Evolutionary conservation across 164 flowering plant species (phyloP).

Genomic region (Piper longum): DNA sequence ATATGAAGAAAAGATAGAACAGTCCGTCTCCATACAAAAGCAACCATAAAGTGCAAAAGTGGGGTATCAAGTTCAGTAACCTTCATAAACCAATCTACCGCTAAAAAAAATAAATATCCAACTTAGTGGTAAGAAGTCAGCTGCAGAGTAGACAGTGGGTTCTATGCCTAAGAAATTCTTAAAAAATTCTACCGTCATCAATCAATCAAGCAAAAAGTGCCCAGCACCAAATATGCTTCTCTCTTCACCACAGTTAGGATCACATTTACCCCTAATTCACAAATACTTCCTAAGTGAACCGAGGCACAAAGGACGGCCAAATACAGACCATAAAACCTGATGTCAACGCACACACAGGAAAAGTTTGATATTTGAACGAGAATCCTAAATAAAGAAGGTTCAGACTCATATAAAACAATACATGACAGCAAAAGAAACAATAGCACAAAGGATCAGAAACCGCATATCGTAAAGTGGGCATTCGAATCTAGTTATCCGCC

Average conservation of each 20-base stretch:
- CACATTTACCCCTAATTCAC: neutral
- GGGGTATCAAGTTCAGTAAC: no score
- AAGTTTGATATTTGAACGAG: slow-evolving; percentile 10
- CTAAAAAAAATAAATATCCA: no score
- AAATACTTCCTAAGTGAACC: neutral
- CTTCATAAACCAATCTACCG: no score
- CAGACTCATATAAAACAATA: neutral
- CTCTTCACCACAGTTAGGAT: neutral
- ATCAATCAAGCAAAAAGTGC: no score
- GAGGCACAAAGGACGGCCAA: neutral
- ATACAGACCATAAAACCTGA: neutral
- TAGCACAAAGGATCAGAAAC: slow-evolving; percentile 16
- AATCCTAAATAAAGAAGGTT: slow-evolving; percentile 3
- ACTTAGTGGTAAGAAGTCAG: no score
- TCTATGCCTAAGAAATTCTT: no score
- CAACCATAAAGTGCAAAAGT: no score
- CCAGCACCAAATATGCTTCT: neutral
- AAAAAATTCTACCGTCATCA: no score
- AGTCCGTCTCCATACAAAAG: no score
- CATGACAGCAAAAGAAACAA: slow-evolving; percentile 7
- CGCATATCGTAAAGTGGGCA: slow-evolving; percentile 27
- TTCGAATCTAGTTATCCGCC: slow-evolving; percentile 36
- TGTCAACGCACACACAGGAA: slow-evolving; percentile 1
- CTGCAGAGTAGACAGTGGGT: no score
- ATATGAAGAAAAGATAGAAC: no score